Evolutionary conservation across 148 eudicot species (phyloP), one percentile per base, ranked within the genome.

Genomic region (Diospyros lotus): DNA sequence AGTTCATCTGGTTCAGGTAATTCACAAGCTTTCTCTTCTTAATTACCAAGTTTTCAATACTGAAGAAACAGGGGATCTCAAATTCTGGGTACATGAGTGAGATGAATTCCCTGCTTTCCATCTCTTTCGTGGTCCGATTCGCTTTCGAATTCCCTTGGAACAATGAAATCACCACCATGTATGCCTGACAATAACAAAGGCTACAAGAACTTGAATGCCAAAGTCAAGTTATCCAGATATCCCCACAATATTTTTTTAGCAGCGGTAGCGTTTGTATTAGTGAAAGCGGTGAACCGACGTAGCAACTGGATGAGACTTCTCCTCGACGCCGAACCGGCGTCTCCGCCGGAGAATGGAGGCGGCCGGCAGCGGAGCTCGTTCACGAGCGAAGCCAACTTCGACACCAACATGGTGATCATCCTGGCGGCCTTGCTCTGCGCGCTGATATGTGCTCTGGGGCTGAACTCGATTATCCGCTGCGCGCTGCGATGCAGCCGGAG

Each of bases 371-470:
- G 45, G 10, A 56, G 65, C 41, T 11, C 39, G 14, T 52, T 18
- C 42, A n/a, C 63, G 1, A 13, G 18, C 15, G 82, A 77, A 53
- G 74, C 74, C 11, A 67, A 61, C 17, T 71, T 83, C 41, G 86
- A 80, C 66, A 75, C 83, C 13, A 84, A 80, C 72, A 84, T 84
- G 84, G 75, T 80, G 59, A 71, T 84, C 45, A 84, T 84, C 76
- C 72, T 80, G 10, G 84, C 77, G 11, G 82, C 83, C 8, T 45
- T 84, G 54, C 77, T 84, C 1, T 80, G 79, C 8, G 84, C 86
- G 4, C 72, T 84, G 40, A 72, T 80, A 10, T 78, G 84, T 14
- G 80, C 84, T 12, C 79, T 84, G 2, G 84, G 81, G 2, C 51
- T 80, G 10, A 84, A 84, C 77, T 84, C 84, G 2, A 61, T 84